Base-by-base conservation (phyloP, 2,329 filamentous ascomycete genomes). In the Didymella lethalis region DNA sequence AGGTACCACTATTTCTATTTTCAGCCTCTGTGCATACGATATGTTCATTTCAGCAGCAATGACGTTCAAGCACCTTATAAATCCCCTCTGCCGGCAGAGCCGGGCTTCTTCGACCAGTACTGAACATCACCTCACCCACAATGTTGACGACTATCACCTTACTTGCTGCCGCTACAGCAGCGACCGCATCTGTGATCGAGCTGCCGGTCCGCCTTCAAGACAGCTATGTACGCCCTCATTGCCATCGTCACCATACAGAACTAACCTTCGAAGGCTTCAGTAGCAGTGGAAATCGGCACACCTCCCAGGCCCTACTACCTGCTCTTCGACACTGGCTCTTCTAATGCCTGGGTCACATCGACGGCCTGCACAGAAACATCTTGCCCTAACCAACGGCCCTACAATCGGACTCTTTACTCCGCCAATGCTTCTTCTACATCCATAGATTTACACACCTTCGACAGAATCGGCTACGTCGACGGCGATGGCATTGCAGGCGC, bases 311-410 rank as follows among this genome's bases (percentile, higher is more conserved):
- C 60, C 12, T 64, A 67, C 48, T 49, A 44, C 4, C 47, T 67
- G 6, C 14, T 63, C 7, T 64, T 68, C 53, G 65, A 68, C 43
- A 68, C 65, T 3, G 63, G 65, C 28, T 67, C 63, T 2, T 57
- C 63, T 4, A 55, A 64, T 6, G 34, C 50, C 4, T 68, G 61
- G 58, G 29, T 66, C 7, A 44, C 59, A n/a, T 61, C 52, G n/a
- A 62, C 54, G 7, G 46, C 57, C 40, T 68, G 64, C 61, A 68
- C 60, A 5, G 46, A 50, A 16, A 26, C 31, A 0, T 63, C 64
- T 0, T 68, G 65, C 38, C 63, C 55, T 6, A 53, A 64, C n/a
- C 18, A 31, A 14, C 54, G 48, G 34, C 4, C 29, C 3, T 67
- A 62, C 44, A 54, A 31, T 5, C 63, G 64, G 38, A 57, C 41